Conservation (phyloP, 768 basidiomycete genomes). For the Boletus pseudopeckii region DNA sequence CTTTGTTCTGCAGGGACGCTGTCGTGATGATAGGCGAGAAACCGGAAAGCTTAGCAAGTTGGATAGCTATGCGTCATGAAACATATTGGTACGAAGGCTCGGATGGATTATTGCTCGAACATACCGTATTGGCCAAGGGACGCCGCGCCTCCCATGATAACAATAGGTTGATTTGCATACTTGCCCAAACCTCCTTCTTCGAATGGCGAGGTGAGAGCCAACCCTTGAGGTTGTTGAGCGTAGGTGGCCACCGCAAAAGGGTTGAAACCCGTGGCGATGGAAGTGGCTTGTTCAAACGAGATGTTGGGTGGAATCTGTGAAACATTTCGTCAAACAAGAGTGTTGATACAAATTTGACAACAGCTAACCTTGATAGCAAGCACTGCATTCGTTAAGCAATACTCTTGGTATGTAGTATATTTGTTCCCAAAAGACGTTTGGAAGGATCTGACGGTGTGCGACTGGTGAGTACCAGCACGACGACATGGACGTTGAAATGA, state of each 20-base stretch:
- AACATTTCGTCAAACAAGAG: neutral
- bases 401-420: constrained; percentile 22
- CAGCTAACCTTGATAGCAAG: constrained; percentile 14
- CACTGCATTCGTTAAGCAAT: constrained; percentile 14
- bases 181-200: constrained; percentile 28
- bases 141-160: constrained; percentile 37
- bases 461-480: neutral
- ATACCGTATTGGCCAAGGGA: constrained; percentile 38
- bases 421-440: constrained; percentile 10
- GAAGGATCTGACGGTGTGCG: neutral
- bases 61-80: constrained; percentile 22
- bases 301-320: constrained; percentile 32
- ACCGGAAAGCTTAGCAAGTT: constrained; percentile 31
- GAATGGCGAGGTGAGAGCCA: constrained; percentile 29
- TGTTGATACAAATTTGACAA: neutral
- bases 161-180: constrained; percentile 30
- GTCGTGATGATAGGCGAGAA: constrained; percentile 39
- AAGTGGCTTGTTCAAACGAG: constrained; percentile 36
- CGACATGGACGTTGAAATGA: neutral
- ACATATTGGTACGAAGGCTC: neutral
- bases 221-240: constrained; percentile 22
- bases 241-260: constrained; percentile 36
- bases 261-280: constrained; percentile 32
- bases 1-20: constrained; percentile 33
- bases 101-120: neutral